Conservation (phyloP, 2,329 filamentous ascomycete genomes). For the Immersiporthe knoxdaviesiana region DNA sequence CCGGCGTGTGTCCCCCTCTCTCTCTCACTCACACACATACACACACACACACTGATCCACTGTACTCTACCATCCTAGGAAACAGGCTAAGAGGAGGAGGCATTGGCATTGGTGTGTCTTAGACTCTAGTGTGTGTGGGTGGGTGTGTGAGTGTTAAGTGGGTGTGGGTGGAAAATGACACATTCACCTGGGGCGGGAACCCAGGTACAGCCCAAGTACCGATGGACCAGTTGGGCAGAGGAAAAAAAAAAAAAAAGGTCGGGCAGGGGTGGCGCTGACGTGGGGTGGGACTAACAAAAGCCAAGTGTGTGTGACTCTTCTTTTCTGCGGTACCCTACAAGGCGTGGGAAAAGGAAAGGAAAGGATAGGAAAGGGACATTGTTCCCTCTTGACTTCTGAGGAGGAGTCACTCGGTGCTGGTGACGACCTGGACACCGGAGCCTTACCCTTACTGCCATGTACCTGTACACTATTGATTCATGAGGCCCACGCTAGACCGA, state of each 20-base stretch:
- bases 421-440: slow-evolving; percentile 6
- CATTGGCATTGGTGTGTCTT: no score
- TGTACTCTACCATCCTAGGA: neutral
- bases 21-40: no score
- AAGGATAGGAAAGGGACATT: neutral
- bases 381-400: neutral
- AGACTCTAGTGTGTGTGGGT: no score
- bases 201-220: slow-evolving; percentile 24
- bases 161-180: slow-evolving; percentile 9
- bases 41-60: no score
- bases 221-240: neutral
- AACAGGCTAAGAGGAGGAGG: no score
- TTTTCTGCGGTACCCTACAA: slow-evolving; percentile 27
- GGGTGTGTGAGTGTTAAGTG: no score
- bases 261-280: slow-evolving; percentile 22
- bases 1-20: neutral
- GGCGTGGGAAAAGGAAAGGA: neutral
- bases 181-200: neutral
- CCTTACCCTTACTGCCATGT: slow-evolving; percentile 21
- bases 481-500: neutral
- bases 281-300: slow-evolving; percentile 17
- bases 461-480: slow-evolving; percentile 20
- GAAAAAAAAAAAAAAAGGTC: neutral
- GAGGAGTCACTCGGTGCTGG: slow-evolving; percentile 13
- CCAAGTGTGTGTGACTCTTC: slow-evolving; percentile 28